A percentile compares a stretch with the other conserved stretches of the same genome.
phyloP scores from a whole-genome alignment of 2,329 filamentous ascomycete genomes.

The Ophiosphaerella herpotricha region DNA sequence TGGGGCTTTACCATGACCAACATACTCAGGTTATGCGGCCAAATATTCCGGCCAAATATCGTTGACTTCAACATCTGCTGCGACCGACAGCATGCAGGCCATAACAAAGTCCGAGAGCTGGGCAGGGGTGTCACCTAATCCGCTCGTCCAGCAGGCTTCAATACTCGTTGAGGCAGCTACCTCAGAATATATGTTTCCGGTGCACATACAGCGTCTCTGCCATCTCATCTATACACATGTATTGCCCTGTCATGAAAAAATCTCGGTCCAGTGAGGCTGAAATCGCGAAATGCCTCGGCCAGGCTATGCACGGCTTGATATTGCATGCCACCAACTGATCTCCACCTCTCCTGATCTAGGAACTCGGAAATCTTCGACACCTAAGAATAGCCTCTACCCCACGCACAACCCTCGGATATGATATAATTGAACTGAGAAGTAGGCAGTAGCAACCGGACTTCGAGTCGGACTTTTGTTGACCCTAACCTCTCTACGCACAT shows the following conservation, averaged over 20 bases:
- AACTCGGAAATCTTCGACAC: conserved; percentile 1
- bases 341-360: conserved; percentile 8
- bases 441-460: conserved; percentile 1
- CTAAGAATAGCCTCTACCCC: conserved; percentile 13
- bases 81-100: conserved; percentile 14
- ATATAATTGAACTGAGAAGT: conserved; percentile 2
- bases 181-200: no score
- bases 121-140: not conserved
- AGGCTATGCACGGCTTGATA: conserved; percentile 27
- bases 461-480: not conserved
- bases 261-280: conserved; percentile 26
- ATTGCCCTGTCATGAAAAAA: not conserved
- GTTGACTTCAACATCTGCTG: conserved; percentile 6
- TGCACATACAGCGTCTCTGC: no score
- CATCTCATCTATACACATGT: no score
- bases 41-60: no score
- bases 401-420: not conserved
- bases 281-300: conserved; percentile 14
- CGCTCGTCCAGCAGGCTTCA: not conserved
- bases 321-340: conserved; percentile 14
- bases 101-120: not conserved
- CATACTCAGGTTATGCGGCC: conserved; percentile 32
- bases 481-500: not conserved
- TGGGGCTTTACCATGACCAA: not conserved
- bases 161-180: not conserved